Evolutionary conservation across 139 green algal genomes (phyloP), one percentile per base, ranked within the genome.

Genomic region (Marvania coccoides): DNA sequence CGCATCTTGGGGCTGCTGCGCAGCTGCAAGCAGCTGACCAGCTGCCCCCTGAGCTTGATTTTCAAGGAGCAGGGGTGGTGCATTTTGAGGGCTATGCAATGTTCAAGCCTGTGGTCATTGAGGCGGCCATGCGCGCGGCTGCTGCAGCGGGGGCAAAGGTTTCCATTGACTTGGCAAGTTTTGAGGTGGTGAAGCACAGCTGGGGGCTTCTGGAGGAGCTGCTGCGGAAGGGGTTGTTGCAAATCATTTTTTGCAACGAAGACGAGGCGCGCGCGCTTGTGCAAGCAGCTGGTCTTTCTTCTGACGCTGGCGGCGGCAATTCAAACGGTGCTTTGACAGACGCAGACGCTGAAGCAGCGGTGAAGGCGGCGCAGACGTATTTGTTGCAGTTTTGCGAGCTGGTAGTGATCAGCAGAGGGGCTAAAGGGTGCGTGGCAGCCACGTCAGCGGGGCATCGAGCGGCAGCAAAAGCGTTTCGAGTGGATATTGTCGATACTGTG

Each of bases 221-320:
- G 48, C 62, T 76, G 46, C 19, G 76, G n/a, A 71, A 76, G 15
- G 76, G 77, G 19, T 56, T 88, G 51, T 60, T 96, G 26, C 86
- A 96, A 63, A 26, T 92, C 15, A 56, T 96, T 35, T 93, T 96
- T 63, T 85, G 80, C 57, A 96, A 96, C 59, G 78, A 92, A 71
- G 78, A 91, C 48, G 89, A 96, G 70, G 85, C 85, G 8, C 26
- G 47, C 2, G 83, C 80, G 24, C 9, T 40, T 29, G 28, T 12
- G 46, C n/a, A 66, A 10, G 12, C 46, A 19, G 15, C 30, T 57
- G 47, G 6, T 26, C 14, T 7, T 47, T 10, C 8, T 19, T 10
- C 33, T 30, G 58, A 46, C 42, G 58, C 29, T 31, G 58, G 46
- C 39, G 7, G 30, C 46, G 48, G 37, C n/a, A n/a, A n/a, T n/a